Percentiles rank a stretch among this genome's conserved stretches.
These are phyloP conservation scores for Trametes maxima DNA, from an alignment of 768 basidiomycete genomes.

Conservation along the genomic window DNA sequence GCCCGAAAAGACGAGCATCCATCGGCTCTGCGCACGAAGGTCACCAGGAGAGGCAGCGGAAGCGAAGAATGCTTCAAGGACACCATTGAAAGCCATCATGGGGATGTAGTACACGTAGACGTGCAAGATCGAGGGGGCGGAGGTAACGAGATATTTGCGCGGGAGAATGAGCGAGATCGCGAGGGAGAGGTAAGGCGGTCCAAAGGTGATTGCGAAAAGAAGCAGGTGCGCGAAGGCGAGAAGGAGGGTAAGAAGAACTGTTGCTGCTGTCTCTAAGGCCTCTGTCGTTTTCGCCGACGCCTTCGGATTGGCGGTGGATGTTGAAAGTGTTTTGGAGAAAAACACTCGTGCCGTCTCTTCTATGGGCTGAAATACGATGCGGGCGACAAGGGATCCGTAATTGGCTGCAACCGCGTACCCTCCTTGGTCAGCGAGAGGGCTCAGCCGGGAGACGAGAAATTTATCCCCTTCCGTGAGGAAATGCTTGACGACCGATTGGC, in stretches of 20 bases:
- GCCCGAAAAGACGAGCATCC: conserved; percentile 79
- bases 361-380: conserved; percentile 92
- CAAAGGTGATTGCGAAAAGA: conserved; percentile 73
- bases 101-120: conserved; percentile 92
- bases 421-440: conserved; percentile 85
- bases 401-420: conserved; percentile 96
- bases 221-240: conserved; percentile 73
- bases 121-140: conserved; percentile 74
- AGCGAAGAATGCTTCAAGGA: conserved; percentile 88
- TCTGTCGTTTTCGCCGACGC: neutral
- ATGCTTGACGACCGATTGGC: conserved; percentile 90
- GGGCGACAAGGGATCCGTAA: conserved; percentile 94
- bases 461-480: conserved; percentile 96
- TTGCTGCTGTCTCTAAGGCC: conserved; percentile 42
- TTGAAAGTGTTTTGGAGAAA: conserved; percentile 70
- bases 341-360: conserved; percentile 91
- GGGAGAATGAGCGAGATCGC: conserved; percentile 73
- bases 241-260: conserved; percentile 48
- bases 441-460: conserved; percentile 81
- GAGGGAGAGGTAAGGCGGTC: conserved; percentile 72
- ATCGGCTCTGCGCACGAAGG: conserved; percentile 72
- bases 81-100: conserved; percentile 85
- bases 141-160: conserved; percentile 66
- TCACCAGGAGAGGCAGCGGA: conserved; percentile 71
- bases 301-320: conserved; percentile 3